Conservation (phyloP, 768 basidiomycete species). For the Megacollybia marginata region DNA sequence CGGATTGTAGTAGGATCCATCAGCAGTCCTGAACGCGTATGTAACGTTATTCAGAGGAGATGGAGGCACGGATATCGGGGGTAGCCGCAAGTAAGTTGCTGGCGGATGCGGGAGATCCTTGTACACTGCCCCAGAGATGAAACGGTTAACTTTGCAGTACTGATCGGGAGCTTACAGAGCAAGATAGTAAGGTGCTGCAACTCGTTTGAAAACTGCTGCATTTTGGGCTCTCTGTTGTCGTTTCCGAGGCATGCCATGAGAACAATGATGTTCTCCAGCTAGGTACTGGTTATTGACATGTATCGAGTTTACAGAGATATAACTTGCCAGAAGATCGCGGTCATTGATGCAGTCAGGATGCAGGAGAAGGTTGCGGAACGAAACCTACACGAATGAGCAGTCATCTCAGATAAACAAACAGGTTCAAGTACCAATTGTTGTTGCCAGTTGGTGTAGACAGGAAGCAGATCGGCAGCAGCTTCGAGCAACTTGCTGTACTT, state of each 20-base stretch:
- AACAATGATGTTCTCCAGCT: slow-evolving; percentile 60
- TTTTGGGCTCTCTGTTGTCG: slow-evolving; percentile 18
- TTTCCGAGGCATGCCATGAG: slow-evolving; percentile 49
- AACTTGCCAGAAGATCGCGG: slow-evolving; percentile 49
- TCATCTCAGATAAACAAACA: too few relatives aligned
- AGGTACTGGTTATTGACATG: not conserved
- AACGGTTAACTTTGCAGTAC: slow-evolving; percentile 1
- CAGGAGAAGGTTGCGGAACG: slow-evolving; percentile 39
- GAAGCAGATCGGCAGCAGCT: too few relatives aligned
- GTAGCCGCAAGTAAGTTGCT: slow-evolving; percentile 35
- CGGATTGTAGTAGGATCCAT: slow-evolving; percentile 57
- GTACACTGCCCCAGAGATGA: slow-evolving; percentile 44
- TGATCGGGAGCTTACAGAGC: slow-evolving; percentile 39
- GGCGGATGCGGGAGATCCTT: slow-evolving; percentile 79
- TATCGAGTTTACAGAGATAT: not conserved
- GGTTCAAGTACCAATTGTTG: too few relatives aligned
- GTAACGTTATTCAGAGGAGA: slow-evolving; percentile 14
- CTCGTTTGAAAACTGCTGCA: slow-evolving; percentile 19
- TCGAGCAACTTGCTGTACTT: too few relatives aligned
- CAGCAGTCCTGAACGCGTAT: slow-evolving; percentile 51
- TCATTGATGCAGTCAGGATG: slow-evolving; percentile 46
- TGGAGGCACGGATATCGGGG: slow-evolving; percentile 10
- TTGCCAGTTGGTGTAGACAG: too few relatives aligned
- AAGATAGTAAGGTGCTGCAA: slow-evolving; percentile 46
- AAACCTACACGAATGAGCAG: slow-evolving; percentile 26